Evolutionary conservation across 1,284 basidiomycete genomes (phyloP), one percentile per base, ranked within the genome.

Genomic region (Rhodotorula glutinis): DNA sequence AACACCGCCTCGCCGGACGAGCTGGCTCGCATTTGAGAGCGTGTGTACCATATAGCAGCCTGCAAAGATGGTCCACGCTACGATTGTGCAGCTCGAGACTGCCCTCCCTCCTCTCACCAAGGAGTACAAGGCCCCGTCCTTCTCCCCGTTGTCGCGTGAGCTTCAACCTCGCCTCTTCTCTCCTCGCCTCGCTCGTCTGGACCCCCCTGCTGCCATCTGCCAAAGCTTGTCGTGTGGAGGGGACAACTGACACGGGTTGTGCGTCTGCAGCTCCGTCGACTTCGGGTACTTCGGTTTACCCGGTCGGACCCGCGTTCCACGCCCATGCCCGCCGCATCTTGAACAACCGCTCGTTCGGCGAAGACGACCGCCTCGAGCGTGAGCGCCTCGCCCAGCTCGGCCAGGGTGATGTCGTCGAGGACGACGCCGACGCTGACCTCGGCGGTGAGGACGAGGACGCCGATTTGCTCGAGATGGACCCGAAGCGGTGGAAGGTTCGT

Each of bases 401-500:
- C 13, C 83, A 82, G 55, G 83, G 83, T 29, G 79, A 82, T 21
- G 85, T 83, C 61, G 84, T 83, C 30, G 88, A 89, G 68, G 93
- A 92, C 77, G 79, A 80, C 59, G 61, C 46, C 33, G 92, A 96
- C 80, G 86, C 89, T 25, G 92, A 92, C 54, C 88, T 98, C 13
- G 93, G 93, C 9, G 91, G 95, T 68, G 96, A 98, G 81, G 82
- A 87, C 68, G 96, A 98, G 82, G 81, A 84, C 44, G 82, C 83
- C 16, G 88, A 88, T 33, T 77, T 94, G 57, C 81, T 95, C 55
- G 79, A 82, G 41, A 82, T 87, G 25, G 96, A 98, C 82, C 91
- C 95, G 23, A 98, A 97, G 80, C 93, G 97, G 79, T 98, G 95
- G 95, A 98, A 98, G 85, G 89, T 90, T 73, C 54, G 81, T 77